A percentile compares a stretch with the other conserved stretches of the same genome.
These are phyloP conservation scores for Tetrahymena elliotti DNA, from an alignment of 73 alveolate genomes.

Conservation along the genomic window DNA sequence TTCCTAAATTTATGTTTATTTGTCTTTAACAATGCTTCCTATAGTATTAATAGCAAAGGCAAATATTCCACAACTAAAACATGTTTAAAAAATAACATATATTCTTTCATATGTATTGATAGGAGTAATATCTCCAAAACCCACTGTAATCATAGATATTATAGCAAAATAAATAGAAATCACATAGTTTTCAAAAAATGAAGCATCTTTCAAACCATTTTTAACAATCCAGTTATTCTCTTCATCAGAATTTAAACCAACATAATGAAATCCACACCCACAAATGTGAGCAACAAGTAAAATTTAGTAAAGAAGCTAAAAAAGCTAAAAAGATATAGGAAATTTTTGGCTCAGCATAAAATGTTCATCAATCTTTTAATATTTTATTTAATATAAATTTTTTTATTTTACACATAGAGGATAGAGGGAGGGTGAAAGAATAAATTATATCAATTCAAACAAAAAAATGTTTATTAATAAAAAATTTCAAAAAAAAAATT, in stretches of 20 bases:
- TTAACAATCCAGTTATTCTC: not conserved
- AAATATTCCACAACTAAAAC: not conserved
- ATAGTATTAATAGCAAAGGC: not conserved
- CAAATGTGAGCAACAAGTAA: not conserved
- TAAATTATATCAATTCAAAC: not conserved
- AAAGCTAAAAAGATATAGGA: not conserved
- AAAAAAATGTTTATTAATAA: not conserved
- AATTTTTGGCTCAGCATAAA: not conserved
- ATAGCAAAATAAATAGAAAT: not conserved
- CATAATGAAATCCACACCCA: not conserved
- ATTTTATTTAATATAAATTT: too few species aligned
- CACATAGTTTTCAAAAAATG: not conserved
- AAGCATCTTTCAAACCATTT: not conserved
- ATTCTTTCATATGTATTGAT: not conserved
- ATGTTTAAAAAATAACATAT: not conserved
- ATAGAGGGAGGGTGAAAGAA: too few species aligned
- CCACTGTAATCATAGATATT: not conserved
- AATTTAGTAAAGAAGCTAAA: not conserved
- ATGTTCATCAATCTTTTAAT: not conserved
- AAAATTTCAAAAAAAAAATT: not conserved
- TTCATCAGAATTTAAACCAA: not conserved
- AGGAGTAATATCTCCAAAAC: not conserved
- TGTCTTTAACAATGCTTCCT: not conserved
- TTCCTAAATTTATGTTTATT: not conserved
- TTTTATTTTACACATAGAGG: too few species aligned